These are phyloP conservation scores for Penicillium steckii DNA, from an alignment of 495 filamentous ascomycete species.

Conservation along the genomic window DNA sequence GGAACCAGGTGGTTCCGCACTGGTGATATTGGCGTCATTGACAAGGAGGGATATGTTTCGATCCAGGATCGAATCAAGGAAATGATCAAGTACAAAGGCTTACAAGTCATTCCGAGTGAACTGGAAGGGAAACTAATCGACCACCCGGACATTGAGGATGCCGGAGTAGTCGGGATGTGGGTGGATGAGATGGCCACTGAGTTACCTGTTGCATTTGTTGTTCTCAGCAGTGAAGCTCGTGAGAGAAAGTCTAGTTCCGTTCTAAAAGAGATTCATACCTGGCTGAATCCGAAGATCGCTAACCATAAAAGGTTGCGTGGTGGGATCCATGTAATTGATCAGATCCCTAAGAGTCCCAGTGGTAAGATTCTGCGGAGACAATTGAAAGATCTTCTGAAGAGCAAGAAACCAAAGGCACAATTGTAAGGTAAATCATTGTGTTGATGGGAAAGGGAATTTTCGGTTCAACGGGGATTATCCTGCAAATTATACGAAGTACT, in stretches of 20 bases:
- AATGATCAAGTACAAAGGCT: slow-evolving; percentile 76
- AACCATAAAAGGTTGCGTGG: slow-evolving; percentile 71
- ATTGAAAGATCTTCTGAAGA: slow-evolving; percentile 38
- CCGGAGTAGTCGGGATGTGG: slow-evolving; percentile 64
- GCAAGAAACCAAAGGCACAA: slow-evolving; percentile 13
- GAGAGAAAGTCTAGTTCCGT: slow-evolving; percentile 34
- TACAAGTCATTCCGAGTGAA: slow-evolving; percentile 78
- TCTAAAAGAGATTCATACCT: slow-evolving; percentile 21
- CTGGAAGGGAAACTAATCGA: slow-evolving; percentile 65
- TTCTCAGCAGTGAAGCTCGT: slow-evolving; percentile 35
- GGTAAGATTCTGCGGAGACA: slow-evolving; percentile 79
- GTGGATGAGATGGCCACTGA: slow-evolving; percentile 65
- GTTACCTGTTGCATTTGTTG: slow-evolving; percentile 73
- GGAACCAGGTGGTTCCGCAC: slow-evolving; percentile 57
- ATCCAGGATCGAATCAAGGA: slow-evolving; percentile 77
- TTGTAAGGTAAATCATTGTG: slow-evolving; percentile 14
- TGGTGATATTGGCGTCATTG: slow-evolving; percentile 54
- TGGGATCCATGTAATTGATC: slow-evolving; percentile 69
- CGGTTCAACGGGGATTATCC: no score
- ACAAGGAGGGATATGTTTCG: slow-evolving; percentile 51
- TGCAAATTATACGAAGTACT: no score
- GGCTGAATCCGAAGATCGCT: slow-evolving; percentile 53
- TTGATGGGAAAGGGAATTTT: background rate
- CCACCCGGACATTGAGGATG: slow-evolving; percentile 69
- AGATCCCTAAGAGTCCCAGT: slow-evolving; percentile 72